Conservation (phyloP, 2,329 filamentous ascomycete genomes). For the Aspergillus glaucus region DNA sequence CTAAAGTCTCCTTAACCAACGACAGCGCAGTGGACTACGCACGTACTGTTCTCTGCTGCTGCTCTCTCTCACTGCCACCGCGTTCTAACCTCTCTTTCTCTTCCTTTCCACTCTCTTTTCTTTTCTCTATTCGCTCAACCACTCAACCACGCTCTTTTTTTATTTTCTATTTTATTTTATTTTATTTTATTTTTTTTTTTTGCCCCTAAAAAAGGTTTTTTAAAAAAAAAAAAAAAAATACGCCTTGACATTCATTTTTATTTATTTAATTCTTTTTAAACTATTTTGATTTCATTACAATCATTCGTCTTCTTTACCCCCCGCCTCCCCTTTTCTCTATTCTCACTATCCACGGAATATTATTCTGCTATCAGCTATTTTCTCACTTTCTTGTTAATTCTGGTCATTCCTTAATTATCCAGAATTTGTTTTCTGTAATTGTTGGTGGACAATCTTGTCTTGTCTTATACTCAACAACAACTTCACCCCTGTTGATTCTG, state of each 20-base stretch:
- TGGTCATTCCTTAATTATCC: background rate
- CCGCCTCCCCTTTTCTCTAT: background rate
- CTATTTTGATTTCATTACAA: background rate
- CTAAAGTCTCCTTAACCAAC: background rate
- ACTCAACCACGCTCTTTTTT: constrained; percentile 12
- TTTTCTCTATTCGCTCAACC: constrained; percentile 20
- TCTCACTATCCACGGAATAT: background rate
- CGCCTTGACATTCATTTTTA: constrained; percentile 19
- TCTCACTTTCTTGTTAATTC: background rate
- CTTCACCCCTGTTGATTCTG: background rate
- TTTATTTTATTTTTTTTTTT: constrained; percentile 13
- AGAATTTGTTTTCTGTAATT: background rate
- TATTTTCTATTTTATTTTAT: constrained; percentile 8
- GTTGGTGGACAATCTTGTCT: too few species aligned
- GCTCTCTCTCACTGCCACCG: background rate
- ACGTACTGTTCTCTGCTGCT: background rate
- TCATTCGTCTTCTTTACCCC: background rate
- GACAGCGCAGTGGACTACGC: too few species aligned
- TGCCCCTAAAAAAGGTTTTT: background rate
- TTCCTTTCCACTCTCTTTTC: background rate
- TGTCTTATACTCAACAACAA: background rate
- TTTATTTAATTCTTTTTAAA: constrained; percentile 6
- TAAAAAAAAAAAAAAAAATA: background rate
- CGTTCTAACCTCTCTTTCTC: background rate
- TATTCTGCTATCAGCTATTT: background rate